These are phyloP conservation scores for Mycena indigotica DNA, from an alignment of 768 basidiomycete species.

Conservation along the genomic window DNA sequence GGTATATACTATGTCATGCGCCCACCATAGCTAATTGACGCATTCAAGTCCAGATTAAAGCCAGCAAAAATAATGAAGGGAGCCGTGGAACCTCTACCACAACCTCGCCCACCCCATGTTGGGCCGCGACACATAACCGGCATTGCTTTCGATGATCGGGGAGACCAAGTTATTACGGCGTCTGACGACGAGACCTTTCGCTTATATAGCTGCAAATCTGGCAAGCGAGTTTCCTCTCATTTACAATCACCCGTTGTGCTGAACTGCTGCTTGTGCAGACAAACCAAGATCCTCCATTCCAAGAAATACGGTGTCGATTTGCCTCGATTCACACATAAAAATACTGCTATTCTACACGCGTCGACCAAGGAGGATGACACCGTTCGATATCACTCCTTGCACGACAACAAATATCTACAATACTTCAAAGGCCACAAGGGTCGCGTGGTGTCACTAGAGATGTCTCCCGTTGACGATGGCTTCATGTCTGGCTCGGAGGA, in stretches of 20 bases:
- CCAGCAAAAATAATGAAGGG: constrained; percentile 87
- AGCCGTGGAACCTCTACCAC: constrained; percentile 59
- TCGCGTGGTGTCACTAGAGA: constrained; percentile 85
- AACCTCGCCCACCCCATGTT: constrained; percentile 38
- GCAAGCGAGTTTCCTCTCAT: constrained; percentile 75
- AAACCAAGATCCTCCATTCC: constrained; percentile 76
- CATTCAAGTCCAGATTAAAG: constrained; percentile 79
- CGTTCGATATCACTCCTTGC: constrained; percentile 90
- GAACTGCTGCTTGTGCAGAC: constrained; percentile 50
- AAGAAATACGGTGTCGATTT: constrained; percentile 98
- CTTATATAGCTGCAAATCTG: constrained; percentile 84
- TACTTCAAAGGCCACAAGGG: constrained; percentile 96
- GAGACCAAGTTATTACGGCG: constrained; percentile 83
- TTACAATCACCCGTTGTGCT: constrained; percentile 24
- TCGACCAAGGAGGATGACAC: constrained; percentile 96
- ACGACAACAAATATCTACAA: constrained; percentile 94
- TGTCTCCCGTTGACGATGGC: constrained; percentile 90
- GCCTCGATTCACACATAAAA: constrained; percentile 93
- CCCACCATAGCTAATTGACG: too few species aligned
- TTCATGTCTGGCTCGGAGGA: constrained; percentile 96
- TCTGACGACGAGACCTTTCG: constrained; percentile 92
- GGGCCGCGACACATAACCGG: constrained; percentile 80
- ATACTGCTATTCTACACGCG: constrained; percentile 80
- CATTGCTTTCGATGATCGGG: constrained; percentile 88
- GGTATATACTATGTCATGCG: constrained; percentile 36